Percentiles rank a stretch among this genome's conserved stretches.
Conservation (phyloP, 2,329 filamentous ascomycete species). For the Sporothrix protearum region DNA sequence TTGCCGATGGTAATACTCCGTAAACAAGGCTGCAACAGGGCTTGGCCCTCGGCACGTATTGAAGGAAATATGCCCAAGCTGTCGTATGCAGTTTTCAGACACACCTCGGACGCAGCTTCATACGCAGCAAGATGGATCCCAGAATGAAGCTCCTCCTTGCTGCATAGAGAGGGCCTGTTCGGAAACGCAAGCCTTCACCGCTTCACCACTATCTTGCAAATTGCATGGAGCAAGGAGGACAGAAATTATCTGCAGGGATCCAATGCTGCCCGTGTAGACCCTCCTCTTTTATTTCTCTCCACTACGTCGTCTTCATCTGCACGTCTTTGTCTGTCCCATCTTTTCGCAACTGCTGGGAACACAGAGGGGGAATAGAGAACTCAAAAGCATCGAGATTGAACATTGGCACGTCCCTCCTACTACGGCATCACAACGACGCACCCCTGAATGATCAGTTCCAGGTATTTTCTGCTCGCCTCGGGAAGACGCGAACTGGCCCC, state of each 20-base stretch:
- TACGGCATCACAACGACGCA: neutral
- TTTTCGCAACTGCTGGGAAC: neutral
- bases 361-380: neutral
- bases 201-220: neutral
- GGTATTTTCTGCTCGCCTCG: conserved; percentile 5
- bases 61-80: neutral
- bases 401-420: neutral
- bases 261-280: neutral
- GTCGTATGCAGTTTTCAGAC: neutral
- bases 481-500: conserved; percentile 15
- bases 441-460: neutral
- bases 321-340: neutral
- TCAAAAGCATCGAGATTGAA: neutral
- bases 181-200: neutral
- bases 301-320: neutral
- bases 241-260: neutral
- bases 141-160: neutral
- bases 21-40: neutral
- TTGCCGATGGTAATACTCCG: conserved; percentile 6
- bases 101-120: neutral
- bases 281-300: neutral
- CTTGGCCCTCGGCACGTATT: neutral
- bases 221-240: neutral
- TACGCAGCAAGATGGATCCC: neutral
- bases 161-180: neutral